phyloP scores from a whole-genome alignment of 441 rosid genomes.

The Biscutella auriculata region DNA sequence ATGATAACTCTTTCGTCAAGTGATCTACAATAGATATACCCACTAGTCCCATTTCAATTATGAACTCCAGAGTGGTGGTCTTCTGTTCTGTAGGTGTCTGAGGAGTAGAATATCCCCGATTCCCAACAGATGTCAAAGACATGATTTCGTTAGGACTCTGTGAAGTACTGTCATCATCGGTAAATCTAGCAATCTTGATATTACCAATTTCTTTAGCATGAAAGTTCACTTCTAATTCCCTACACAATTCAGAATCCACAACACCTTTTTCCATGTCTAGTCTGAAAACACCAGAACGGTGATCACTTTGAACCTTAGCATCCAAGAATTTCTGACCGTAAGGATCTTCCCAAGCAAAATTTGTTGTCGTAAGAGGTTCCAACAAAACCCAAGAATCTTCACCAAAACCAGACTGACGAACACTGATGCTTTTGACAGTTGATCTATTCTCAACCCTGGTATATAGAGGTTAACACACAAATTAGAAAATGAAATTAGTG shows the following conservation, averaged over 20 bases:
- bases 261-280: conserved; percentile 60
- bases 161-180: conserved; percentile 28
- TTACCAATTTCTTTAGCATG: conserved; percentile 63
- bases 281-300: conserved; percentile 32
- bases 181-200: conserved; percentile 64
- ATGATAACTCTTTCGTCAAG: conserved; percentile 75
- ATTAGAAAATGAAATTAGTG: conserved; percentile 1
- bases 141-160: conserved; percentile 33
- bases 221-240: conserved; percentile 46
- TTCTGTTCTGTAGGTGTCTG: conserved; percentile 31
- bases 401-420: conserved; percentile 87
- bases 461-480: conserved; percentile 16
- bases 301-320: conserved; percentile 42
- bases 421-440: conserved; percentile 40
- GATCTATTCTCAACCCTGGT: conserved; percentile 92
- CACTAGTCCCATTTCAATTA: conserved; percentile 80
- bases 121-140: conserved; percentile 31
- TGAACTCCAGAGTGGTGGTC: conserved; percentile 56
- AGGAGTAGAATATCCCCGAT: conserved; percentile 32
- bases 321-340: conserved; percentile 81
- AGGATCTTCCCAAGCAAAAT: conserved; percentile 93
- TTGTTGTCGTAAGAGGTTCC: conserved; percentile 61
- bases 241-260: conserved; percentile 30
- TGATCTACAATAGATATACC: conserved; percentile 89
- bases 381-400: conserved; percentile 71